Percentiles rank a stretch among this genome's conserved stretches.
These are phyloP conservation scores for Viscum album DNA, from an alignment of 177 flowering plant genomes.

Conservation along the genomic window DNA sequence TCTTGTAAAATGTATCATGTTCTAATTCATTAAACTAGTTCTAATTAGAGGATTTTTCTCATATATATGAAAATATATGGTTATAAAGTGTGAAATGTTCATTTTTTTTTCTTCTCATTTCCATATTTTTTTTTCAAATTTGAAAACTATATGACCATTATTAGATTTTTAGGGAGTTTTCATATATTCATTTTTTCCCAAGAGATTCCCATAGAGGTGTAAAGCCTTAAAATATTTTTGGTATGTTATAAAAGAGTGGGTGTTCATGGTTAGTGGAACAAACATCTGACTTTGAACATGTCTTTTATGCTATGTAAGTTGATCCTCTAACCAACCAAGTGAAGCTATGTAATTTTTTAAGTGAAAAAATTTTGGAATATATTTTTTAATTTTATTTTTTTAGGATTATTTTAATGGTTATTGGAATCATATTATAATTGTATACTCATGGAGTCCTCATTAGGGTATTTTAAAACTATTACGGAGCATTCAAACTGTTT, in stretches of 20 bases:
- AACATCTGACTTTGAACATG: conserved; percentile 2
- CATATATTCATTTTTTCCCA: conserved; percentile 68
- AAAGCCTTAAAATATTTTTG: conserved; percentile 79
- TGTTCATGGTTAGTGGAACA: conserved; percentile 46
- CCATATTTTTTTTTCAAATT: neutral
- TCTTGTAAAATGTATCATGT: conserved; percentile 63
- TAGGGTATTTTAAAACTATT: no score
- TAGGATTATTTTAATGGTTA: no score
- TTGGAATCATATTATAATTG: no score
- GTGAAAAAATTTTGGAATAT: conserved; percentile 52
- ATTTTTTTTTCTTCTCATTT: neutral
- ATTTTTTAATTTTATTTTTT: no score
- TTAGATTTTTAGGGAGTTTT: conserved; percentile 74
- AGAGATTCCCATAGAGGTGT: conserved; percentile 86
- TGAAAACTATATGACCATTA: conserved; percentile 4
- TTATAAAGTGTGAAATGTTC: conserved; percentile 41
- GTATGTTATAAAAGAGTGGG: no score
- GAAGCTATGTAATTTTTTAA: conserved; percentile 87
- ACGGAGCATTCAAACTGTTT: no score
- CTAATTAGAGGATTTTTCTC: conserved; percentile 74
- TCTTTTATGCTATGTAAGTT: conserved; percentile 33
- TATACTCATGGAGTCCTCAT: no score
- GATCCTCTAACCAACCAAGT: conserved; percentile 75
- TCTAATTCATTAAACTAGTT: conserved; percentile 50
- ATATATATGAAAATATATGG: conserved; percentile 71